phyloP scores from a whole-genome alignment of 768 basidiomycete genomes.

The Rhodotorula taiwanensis region DNA sequence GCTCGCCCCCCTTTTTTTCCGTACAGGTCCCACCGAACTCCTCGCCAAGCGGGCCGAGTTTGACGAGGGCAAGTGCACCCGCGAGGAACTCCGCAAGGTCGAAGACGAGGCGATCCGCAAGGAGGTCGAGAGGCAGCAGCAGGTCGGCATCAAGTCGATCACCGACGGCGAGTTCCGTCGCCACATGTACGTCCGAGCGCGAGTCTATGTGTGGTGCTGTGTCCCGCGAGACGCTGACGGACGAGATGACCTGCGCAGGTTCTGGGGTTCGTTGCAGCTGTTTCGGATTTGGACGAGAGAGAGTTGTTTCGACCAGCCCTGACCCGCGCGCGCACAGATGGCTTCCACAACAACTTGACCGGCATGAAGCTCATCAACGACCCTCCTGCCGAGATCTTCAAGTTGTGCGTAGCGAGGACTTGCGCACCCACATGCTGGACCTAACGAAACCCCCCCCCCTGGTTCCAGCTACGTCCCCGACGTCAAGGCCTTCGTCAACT shows the following conservation, averaged over 20 bases:
- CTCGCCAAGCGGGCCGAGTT: constrained; percentile 34
- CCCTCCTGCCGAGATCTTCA: constrained; percentile 33
- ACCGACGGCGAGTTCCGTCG: constrained; percentile 40
- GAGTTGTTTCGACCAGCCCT: no score
- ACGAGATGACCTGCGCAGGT: not conserved
- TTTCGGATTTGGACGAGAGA: no score
- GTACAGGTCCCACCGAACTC: constrained; percentile 31
- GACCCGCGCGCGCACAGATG: constrained; percentile 48
- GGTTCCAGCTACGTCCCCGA: constrained; percentile 29
- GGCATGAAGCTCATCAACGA: constrained; percentile 50
- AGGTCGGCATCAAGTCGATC: constrained; percentile 31
- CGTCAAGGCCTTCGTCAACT: constrained; percentile 32
- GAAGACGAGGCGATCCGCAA: constrained; percentile 39
- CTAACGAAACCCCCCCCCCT: not conserved
- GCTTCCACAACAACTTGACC: constrained; percentile 61
- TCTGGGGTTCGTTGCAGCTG: constrained; percentile 14
- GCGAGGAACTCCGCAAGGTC: constrained; percentile 32
- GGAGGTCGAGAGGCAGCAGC: constrained; percentile 29
- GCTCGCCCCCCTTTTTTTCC: not conserved
- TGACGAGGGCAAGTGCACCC: constrained; percentile 32
- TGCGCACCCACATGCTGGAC: not conserved
- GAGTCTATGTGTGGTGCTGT: no score
- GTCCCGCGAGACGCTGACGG: no score
- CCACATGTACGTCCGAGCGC: constrained; percentile 17
- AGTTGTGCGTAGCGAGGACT: constrained; percentile 18